Base-by-base conservation (phyloP, 805 yeast genomes). In the Yarrowia keelungensis region DNA sequence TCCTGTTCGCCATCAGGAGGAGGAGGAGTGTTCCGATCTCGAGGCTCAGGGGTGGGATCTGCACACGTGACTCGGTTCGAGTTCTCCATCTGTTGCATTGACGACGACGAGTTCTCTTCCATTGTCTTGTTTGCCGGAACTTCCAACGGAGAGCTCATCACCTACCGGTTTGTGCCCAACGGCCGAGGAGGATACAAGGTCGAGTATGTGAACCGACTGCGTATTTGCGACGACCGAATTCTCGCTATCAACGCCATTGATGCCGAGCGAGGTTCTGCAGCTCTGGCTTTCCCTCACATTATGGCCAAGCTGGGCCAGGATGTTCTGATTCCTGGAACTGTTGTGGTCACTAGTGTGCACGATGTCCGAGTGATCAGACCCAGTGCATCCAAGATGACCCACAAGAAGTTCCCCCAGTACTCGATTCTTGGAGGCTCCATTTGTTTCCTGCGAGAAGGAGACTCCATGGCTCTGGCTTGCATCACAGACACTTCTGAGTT, bases 81-180 rank as follows among this genome's bases (percentile, higher is more conserved):
- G 71, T 91, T 93, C 76, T 84, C 93, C 0, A 88, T 90, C 32
- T 85, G 90, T 82, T 86, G 85, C 43, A 80, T 84, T 65, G 90
- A 87, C 0, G 86, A 84, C 38, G 95, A 90, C 69, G 84, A 84
- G 0, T 89, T 83, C 73, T 87, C 95, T 0, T 87, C 92, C n/a
- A 85, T 93, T 45, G 73, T 90, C 35, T 77, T 93, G 78, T 78
- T 85, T 32, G 89, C 88, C 12, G 98, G 98, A 32, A 89, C 97
- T 0, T 85, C 86, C 69, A 79, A 79, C 15, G 98, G 98, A 16
- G 89, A 90, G 69, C 74, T 92, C 12, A 70, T 88, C 36, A 82
- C 87, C 0, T 91, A 84, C 77, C 87, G 87, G 73, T 77, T 93
- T 2, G 75, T 87, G 4, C 97, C 97, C 0, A 83, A 82, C 51